A percentile compares a stretch with the other conserved stretches of the same genome.
Conservation (phyloP, 257 asterid genomes). For the Cynanchum wilfordii region DNA sequence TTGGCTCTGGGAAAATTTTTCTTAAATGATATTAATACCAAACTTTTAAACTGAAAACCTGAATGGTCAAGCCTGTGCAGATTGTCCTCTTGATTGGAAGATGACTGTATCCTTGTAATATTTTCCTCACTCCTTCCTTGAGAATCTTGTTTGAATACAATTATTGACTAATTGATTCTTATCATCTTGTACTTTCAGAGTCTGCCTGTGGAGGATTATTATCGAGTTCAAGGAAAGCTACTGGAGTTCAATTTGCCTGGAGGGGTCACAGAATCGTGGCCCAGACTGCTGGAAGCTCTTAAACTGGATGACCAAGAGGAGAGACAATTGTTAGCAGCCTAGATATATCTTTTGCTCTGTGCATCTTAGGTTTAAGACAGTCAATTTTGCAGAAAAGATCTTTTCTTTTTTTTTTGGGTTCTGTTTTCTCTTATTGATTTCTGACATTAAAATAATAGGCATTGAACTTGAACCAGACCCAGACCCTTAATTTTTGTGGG, state of each 20-base stretch:
- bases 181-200: slow-evolving; percentile 44
- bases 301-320: slow-evolving; percentile 78
- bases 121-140: background rate
- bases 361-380: slow-evolving; percentile 22
- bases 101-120: background rate
- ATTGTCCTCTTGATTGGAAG: background rate
- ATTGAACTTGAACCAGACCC: background rate
- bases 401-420: slow-evolving; percentile 2
- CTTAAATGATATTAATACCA: background rate
- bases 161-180: background rate
- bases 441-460: slow-evolving; percentile 33
- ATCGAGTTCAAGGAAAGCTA: slow-evolving; percentile 60
- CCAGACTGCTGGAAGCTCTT: slow-evolving; percentile 78
- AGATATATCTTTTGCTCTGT: slow-evolving; percentile 26
- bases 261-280: slow-evolving; percentile 91
- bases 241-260: slow-evolving; percentile 86
- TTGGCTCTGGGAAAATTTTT: background rate
- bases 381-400: slow-evolving; percentile 47
- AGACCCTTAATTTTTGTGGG: slow-evolving; percentile 28
- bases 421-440: slow-evolving; percentile 4
- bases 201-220: slow-evolving; percentile 83
- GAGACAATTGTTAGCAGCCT: slow-evolving; percentile 62
- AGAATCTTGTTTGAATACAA: background rate
- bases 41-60: background rate
- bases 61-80: background rate